Evolutionary conservation across 345 rosid genomes (phyloP), one percentile per base, ranked within the genome.

Genomic region (Salix suchowensis): DNA sequence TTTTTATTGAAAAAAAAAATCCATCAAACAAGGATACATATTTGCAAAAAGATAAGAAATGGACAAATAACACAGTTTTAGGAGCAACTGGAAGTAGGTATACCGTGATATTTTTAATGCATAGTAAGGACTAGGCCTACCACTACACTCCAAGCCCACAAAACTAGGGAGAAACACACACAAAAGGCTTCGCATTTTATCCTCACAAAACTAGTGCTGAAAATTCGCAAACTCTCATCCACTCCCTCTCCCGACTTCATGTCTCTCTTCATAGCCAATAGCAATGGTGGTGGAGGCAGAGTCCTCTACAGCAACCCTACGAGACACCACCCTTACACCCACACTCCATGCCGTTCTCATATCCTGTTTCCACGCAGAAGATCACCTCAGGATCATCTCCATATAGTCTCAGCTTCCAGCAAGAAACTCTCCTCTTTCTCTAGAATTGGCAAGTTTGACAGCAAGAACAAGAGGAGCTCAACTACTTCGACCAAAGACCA

Each of bases 391-490:
- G 55, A 30, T 65, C 67, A 24, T 36, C 76, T 69, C 70, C 89
- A 88, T 80, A 73, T 88, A 11, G 85, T 86, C 78, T 86, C 85
- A 34, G 77, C 81, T 14, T 84, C 94, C 73, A 94, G 87, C 50
- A 44, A 44, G 84, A 91, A 91, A 80, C 58, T 85, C 71, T 82
- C 93, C 24, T 39, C 95, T 44, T 86, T 55, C 52, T 15, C 70
- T 19, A 32, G 84, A 77, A 88, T 91, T 72, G 93, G 98, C 60
- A 88, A 88, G 55, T 90, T 89, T 78, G 93, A 88, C 84, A 85
- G 95, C 82, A 87, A 54, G 86, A 90, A 90, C 68, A 84, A 88
- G 76, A 83, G 88, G 70, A 82, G 78, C 76, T 77, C 76, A 36
- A 74, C 82, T 28, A 82, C 44, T 9, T 40, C 91, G 12, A 89